phyloP scores from a whole-genome alignment of 1,284 basidiomycete genomes.

The Heimioporus punctisporus region DNA sequence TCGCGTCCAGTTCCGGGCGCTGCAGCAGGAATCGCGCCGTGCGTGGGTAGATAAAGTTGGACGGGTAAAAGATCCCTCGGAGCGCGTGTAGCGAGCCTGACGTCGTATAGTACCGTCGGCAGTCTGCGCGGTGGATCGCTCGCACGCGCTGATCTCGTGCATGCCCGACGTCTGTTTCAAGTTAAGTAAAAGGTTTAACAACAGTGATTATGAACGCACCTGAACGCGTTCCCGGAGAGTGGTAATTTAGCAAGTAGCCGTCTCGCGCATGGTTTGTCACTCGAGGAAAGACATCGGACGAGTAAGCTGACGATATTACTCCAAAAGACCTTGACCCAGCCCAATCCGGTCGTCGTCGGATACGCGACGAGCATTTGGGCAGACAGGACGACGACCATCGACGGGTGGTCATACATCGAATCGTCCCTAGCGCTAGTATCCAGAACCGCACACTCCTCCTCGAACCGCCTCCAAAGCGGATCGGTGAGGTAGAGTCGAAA shows the following conservation, averaged over 20 bases:
- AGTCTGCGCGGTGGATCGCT: slow-evolving; percentile 48
- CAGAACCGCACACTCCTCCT: slow-evolving; percentile 34
- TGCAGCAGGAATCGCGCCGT: slow-evolving; percentile 62
- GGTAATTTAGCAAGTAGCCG: slow-evolving; percentile 57
- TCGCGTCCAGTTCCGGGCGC: slow-evolving; percentile 53
- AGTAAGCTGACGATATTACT: slow-evolving; percentile 83
- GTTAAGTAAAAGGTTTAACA: too few relatives aligned
- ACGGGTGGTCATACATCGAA: slow-evolving; percentile 80
- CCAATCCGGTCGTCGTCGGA: slow-evolving; percentile 50
- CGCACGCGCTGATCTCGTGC: slow-evolving; percentile 66
- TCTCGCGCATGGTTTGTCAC: slow-evolving; percentile 60
- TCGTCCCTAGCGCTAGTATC: slow-evolving; percentile 31
- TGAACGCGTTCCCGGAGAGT: slow-evolving; percentile 58
- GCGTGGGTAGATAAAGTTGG: slow-evolving; percentile 56
- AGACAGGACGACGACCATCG: slow-evolving; percentile 75
- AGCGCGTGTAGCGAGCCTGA: slow-evolving; percentile 69
- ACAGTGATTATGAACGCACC: too few relatives aligned
- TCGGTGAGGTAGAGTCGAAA: too few relatives aligned
- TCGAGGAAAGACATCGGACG: slow-evolving; percentile 75
- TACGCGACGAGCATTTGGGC: slow-evolving; percentile 62
- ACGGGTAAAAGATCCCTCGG: slow-evolving; percentile 52
- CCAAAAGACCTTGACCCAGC: slow-evolving; percentile 88
- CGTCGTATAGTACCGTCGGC: slow-evolving; percentile 77
- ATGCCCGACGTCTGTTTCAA: slow-evolving; percentile 72
- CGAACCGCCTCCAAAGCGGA: slow-evolving; percentile 58